A percentile compares a stretch with the other conserved stretches of the same genome.
Evolutionary conservation across 306 rosid genomes (phyloP).

Genomic region (Alnus rubra): DNA sequence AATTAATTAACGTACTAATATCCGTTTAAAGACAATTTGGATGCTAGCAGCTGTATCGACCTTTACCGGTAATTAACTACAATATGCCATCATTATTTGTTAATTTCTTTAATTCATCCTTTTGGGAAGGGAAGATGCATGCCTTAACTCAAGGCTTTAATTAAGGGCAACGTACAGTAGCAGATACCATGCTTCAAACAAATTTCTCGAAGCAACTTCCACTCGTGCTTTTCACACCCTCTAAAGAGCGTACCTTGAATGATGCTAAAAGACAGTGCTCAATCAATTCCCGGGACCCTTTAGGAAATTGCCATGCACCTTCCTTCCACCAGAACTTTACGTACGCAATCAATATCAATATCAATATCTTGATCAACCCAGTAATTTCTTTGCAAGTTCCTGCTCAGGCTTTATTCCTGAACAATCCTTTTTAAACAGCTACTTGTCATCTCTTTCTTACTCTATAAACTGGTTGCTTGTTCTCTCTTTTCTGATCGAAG

Average conservation of each 20-base stretch:
- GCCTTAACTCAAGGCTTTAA: too few relatives aligned
- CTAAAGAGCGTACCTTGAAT: background rate
- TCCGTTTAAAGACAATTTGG: background rate
- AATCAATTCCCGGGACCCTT: slow-evolving; percentile 16
- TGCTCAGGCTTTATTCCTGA: background rate
- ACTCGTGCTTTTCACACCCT: background rate
- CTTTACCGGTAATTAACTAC: too few relatives aligned
- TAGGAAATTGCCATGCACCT: slow-evolving; percentile 44
- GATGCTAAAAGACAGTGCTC: background rate
- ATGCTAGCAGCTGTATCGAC: background rate
- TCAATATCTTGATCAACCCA: background rate
- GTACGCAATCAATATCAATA: too few relatives aligned
- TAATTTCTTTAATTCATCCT: too few relatives aligned
- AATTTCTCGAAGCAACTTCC: too few relatives aligned
- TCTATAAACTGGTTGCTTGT: background rate
- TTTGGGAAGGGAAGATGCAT: too few relatives aligned
- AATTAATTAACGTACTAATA: background rate
- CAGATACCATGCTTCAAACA: too few relatives aligned
- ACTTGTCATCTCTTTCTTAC: too few relatives aligned
- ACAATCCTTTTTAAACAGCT: background rate
- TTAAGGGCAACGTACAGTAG: too few relatives aligned
- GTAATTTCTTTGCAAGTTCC: slow-evolving; percentile 37
- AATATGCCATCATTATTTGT: too few relatives aligned
- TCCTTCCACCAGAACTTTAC: slow-evolving; percentile 13
- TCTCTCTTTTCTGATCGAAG: background rate